Base-by-base conservation (phyloP, 106 monocot species). In the Dendrobium huoshanense region DNA sequence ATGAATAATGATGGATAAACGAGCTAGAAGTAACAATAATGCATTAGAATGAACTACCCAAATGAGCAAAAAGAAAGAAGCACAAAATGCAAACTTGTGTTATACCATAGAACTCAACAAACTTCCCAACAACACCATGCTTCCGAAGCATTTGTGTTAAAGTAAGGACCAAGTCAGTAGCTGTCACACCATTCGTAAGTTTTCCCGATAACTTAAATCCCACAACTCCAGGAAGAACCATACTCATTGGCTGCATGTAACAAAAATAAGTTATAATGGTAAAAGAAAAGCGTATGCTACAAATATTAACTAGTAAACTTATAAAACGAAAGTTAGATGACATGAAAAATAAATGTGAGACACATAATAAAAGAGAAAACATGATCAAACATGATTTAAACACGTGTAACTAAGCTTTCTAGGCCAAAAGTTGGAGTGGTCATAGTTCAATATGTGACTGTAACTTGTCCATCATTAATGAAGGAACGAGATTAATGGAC, bases 41-140 rank as follows among this genome's bases (percentile, higher is more conserved):
- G 48, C 48, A 72, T 73, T 40, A 19, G 74, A 43, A 75, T 43
- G 29, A 75, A 75, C 20, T n/a, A 44, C 2, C 5, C 42, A 75
- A 75, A 75, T 75, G 79, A 43, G 41, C 45, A 0, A 4, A 82
- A 20, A 25, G 1, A 81, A 44, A 73, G 10, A 41, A 15, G 16
- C 43, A 80, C 18, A 67, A 27, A 40, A 41, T 41, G 73, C 73
- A 73, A 41, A 41, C 4, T 41, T 73, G 1, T 48, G 49, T 25
- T 48, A 79, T 95, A 95, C 95, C 95, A 83, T 95, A 91, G 41
- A 95, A 95, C 80, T 95, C 95, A 19, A 95, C 92, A 84, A 95
- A 95, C 79, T 95, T 95, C 27, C 95, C 95, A 78, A 95, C 92
- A 83, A 95, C 95, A 40, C 95, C 92, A 74, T 95, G 92, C 78